Conservation (phyloP, 805 yeast species). For the Kuraishia borneana region DNA sequence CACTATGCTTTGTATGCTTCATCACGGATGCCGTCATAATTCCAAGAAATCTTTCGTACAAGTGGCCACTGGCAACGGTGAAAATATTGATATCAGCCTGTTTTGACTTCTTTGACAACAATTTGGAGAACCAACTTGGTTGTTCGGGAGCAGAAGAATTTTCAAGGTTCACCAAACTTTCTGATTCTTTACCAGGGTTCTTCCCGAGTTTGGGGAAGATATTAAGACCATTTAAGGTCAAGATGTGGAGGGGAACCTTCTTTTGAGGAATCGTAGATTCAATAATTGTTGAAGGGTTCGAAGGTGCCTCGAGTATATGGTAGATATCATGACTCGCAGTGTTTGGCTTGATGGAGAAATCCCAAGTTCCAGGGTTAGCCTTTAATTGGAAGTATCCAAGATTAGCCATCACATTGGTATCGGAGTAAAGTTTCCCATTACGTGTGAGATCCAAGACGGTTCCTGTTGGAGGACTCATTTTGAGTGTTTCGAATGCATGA, state of each 20-base stretch:
- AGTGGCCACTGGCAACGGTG: conserved; percentile 73
- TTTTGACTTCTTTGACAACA: conserved; percentile 6
- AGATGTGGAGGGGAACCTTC: conserved; percentile 17
- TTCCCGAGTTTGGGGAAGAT: conserved; percentile 34
- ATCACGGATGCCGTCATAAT: conserved; percentile 78
- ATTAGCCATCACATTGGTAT: conserved; percentile 67
- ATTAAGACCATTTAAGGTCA: conserved; percentile 32
- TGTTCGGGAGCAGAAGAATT: background rate
- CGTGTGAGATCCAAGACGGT: conserved; percentile 30
- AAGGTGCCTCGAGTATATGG: conserved; percentile 21
- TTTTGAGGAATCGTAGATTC: conserved; percentile 14
- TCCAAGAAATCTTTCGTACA: conserved; percentile 61
- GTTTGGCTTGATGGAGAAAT: conserved; percentile 29
- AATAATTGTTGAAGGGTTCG: conserved; percentile 7
- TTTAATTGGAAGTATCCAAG: conserved; percentile 78
- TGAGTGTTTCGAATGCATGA: conserved; percentile 35
- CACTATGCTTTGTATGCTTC: conserved; percentile 48
- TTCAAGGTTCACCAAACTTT: conserved; percentile 1
- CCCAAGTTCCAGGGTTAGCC: conserved; percentile 64
- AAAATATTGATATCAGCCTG: conserved; percentile 69
- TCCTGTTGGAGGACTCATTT: conserved; percentile 37
- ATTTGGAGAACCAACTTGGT: background rate
- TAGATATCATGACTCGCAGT: conserved; percentile 32
- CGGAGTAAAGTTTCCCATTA: conserved; percentile 19
- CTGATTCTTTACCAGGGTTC: conserved; percentile 13